These are phyloP conservation scores for Pezicula neosporulosa DNA, from an alignment of 2,329 filamentous ascomycete genomes.

Conservation along the genomic window DNA sequence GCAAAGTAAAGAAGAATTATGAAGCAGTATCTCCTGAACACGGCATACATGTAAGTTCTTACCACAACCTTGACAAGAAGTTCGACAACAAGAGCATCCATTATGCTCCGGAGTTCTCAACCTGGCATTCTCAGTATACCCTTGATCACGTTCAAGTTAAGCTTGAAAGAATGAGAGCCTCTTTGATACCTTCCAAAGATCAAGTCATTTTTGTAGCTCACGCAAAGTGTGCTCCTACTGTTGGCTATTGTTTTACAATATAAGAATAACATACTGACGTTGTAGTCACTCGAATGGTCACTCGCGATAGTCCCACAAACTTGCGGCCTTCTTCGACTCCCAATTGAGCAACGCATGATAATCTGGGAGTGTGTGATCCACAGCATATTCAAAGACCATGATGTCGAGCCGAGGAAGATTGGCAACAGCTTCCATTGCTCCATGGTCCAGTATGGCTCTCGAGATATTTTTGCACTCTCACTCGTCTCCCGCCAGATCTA, in stretches of 20 bases:
- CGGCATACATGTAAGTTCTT: slow-evolving; percentile 12
- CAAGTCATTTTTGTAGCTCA: no score
- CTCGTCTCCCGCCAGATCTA: slow-evolving; percentile 10
- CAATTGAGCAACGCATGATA: not conserved
- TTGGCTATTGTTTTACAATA: not conserved
- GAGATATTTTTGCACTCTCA: slow-evolving; percentile 4
- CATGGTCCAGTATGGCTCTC: not conserved
- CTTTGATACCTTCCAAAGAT: not conserved
- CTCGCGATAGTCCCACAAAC: slow-evolving; percentile 4
- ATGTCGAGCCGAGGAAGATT: no score
- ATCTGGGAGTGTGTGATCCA: not conserved
- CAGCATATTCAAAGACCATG: not conserved
- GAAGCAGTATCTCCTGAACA: slow-evolving; percentile 6
- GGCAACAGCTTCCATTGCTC: no score
- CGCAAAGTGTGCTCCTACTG: no score
- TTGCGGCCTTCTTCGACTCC: slow-evolving; percentile 1
- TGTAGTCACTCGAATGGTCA: slow-evolving; percentile 9
- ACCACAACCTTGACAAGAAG: no score
- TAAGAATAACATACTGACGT: no score
- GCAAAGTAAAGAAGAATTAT: not conserved
- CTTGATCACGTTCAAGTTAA: not conserved
- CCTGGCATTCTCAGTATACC: no score
- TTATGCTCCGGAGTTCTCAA: no score
- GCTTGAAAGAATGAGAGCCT: no score
- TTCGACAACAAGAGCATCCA: no score